Evolutionary conservation across 805 yeast species (phyloP).

Genomic region (Candida silvicultrix): DNA sequence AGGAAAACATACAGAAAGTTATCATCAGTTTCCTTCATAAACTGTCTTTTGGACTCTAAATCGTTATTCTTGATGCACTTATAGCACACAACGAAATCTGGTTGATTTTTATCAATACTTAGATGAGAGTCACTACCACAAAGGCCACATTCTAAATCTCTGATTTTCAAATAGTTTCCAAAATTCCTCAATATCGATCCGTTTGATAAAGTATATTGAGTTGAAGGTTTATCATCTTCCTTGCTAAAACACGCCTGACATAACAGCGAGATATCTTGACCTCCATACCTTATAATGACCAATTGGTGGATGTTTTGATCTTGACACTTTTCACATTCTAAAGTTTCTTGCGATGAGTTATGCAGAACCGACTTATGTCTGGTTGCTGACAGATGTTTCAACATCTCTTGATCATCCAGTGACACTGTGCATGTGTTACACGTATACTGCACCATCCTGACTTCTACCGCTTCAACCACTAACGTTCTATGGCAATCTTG

Average conservation of each 20-base stretch:
- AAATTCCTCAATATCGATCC: constrained; percentile 49
- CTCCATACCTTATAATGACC: constrained; percentile 44
- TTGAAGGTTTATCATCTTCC: constrained; percentile 37
- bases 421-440: constrained; percentile 41
- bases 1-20: constrained; percentile 39
- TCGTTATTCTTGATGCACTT: constrained; percentile 30
- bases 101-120: constrained; percentile 24
- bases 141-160: constrained; percentile 41
- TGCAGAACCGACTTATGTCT: constrained; percentile 44
- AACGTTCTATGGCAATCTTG: neutral
- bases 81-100: constrained; percentile 32
- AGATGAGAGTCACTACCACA: constrained; percentile 39
- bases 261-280: constrained; percentile 44
- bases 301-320: constrained; percentile 49
- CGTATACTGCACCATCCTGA: constrained; percentile 24
- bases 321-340: constrained; percentile 52
- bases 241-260: constrained; percentile 41
- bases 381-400: constrained; percentile 45
- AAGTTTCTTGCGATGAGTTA: constrained; percentile 29
- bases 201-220: constrained; percentile 44
- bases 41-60: constrained; percentile 11
- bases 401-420: constrained; percentile 32
- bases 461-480: neutral
- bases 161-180: constrained; percentile 38
- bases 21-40: constrained; percentile 40